A percentile compares a stretch with the other conserved stretches of the same genome.
Conservation (phyloP, 23 red algal species). For the Gracilariopsis chorda region DNA sequence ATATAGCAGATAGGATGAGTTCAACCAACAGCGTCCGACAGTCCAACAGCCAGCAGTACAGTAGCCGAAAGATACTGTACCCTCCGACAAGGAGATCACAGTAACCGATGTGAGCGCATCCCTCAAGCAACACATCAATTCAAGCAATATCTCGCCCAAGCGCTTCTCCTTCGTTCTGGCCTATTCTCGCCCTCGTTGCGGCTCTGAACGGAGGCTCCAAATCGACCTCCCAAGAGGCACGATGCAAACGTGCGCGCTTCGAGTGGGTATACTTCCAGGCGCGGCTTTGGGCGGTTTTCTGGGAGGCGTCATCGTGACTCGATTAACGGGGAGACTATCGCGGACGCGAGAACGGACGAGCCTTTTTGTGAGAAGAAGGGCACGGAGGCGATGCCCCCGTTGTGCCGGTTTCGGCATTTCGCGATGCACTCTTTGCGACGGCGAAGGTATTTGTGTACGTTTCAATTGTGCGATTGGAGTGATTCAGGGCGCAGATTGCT, state of each 20-base stretch:
- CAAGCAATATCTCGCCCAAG: too few relatives aligned
- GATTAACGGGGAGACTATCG: not conserved
- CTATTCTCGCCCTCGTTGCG: too few relatives aligned
- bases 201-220: too few relatives aligned
- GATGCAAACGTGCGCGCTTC: constrained; percentile 17
- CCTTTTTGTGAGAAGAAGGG: constrained; percentile 45
- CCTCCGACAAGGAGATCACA: too few relatives aligned
- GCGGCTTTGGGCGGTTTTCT: constrained; percentile 8
- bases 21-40: too few relatives aligned
- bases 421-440: constrained; percentile 31
- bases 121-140: too few relatives aligned
- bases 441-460: constrained; percentile 48
- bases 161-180: too few relatives aligned
- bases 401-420: constrained; percentile 57
- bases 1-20: too few relatives aligned
- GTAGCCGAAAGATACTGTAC: too few relatives aligned
- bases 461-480: not conserved
- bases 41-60: too few relatives aligned
- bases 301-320: constrained; percentile 34
- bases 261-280: constrained; percentile 29
- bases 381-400: constrained; percentile 26
- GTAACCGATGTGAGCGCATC: too few relatives aligned
- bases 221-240: too few relatives aligned
- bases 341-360: not conserved
- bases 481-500: not conserved